A percentile compares a stretch with the other conserved stretches of the same genome.
phyloP scores from a whole-genome alignment of 2,329 filamentous ascomycete genomes.

The Exophiala calicioides region DNA sequence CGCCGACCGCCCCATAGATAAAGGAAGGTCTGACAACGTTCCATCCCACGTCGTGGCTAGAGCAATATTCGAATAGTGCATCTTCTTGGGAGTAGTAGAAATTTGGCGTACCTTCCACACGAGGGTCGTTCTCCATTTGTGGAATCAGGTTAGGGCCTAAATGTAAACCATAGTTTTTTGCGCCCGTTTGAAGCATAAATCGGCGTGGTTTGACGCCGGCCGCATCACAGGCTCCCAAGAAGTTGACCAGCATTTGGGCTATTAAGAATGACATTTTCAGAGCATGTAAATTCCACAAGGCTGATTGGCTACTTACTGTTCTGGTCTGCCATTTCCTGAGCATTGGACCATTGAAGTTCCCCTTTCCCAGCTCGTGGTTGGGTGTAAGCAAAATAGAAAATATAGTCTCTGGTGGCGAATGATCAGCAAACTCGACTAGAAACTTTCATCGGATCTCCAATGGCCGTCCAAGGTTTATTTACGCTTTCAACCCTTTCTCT shows the following conservation, averaged over 20 bases:
- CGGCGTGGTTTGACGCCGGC: slow-evolving; percentile 46
- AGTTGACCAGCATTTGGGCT: slow-evolving; percentile 47
- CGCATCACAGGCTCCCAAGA: slow-evolving; percentile 46
- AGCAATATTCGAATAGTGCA: slow-evolving; percentile 45
- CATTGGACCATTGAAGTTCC: slow-evolving; percentile 46
- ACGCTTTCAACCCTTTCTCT: too few species aligned
- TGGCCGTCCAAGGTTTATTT: too few species aligned
- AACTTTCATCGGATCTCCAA: too few species aligned
- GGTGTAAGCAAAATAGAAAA: slow-evolving; percentile 58
- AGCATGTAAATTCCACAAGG: too few species aligned
- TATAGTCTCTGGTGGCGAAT: slow-evolving; percentile 46
- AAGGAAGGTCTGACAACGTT: slow-evolving; percentile 50
- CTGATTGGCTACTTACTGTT: slow-evolving; percentile 36
- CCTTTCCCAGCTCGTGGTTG: slow-evolving; percentile 50
- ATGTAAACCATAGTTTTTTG: slow-evolving; percentile 55
- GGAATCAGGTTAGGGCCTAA: slow-evolving; percentile 48
- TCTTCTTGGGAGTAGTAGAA: slow-evolving; percentile 60
- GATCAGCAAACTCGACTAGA: too few species aligned
- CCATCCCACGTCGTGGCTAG: slow-evolving; percentile 41
- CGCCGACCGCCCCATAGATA: slow-evolving; percentile 52
- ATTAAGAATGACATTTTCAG: too few species aligned
- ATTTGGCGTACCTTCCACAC: slow-evolving; percentile 48
- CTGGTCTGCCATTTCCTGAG: slow-evolving; percentile 50
- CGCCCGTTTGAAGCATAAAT: slow-evolving; percentile 53
- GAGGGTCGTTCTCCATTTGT: slow-evolving; percentile 47